Evolutionary conservation across 139 green algal genomes (phyloP).

Genomic region (Tetraselmis chui): DNA sequence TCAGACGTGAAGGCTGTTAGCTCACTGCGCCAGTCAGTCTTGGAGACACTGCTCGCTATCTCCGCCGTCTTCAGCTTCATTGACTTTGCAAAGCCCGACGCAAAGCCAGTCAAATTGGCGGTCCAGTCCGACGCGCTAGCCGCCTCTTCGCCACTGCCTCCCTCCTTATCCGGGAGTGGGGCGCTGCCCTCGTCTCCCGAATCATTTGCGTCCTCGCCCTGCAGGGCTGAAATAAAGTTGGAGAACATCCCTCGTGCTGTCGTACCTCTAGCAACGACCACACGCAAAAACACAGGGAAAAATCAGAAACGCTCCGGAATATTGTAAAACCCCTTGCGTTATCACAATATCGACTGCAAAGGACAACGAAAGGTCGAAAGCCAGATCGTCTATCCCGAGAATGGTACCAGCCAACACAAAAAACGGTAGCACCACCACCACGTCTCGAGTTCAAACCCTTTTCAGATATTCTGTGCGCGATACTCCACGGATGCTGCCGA

Average conservation of each 20-base stretch:
- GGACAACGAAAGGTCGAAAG: too few relatives aligned
- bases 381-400: too few relatives aligned
- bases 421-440: too few relatives aligned
- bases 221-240: neutral
- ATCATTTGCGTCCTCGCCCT: neutral
- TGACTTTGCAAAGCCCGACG: neutral
- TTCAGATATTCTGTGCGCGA: too few relatives aligned
- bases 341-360: too few relatives aligned
- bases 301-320: too few relatives aligned
- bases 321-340: too few relatives aligned
- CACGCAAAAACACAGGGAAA: too few relatives aligned
- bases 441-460: too few relatives aligned
- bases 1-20: conserved; percentile 55
- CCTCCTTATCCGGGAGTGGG: neutral
- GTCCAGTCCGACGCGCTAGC: neutral
- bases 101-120: neutral
- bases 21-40: conserved; percentile 69
- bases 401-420: too few relatives aligned
- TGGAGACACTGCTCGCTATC: conserved; percentile 25
- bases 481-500: too few relatives aligned
- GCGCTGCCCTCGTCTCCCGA: neutral
- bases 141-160: neutral
- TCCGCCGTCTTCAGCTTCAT: neutral
- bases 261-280: too few relatives aligned
- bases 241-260: neutral